Evolutionary conservation across 768 basidiomycete species (phyloP), one percentile per base, ranked within the genome.

Genomic region (Lactarius psammicola): DNA sequence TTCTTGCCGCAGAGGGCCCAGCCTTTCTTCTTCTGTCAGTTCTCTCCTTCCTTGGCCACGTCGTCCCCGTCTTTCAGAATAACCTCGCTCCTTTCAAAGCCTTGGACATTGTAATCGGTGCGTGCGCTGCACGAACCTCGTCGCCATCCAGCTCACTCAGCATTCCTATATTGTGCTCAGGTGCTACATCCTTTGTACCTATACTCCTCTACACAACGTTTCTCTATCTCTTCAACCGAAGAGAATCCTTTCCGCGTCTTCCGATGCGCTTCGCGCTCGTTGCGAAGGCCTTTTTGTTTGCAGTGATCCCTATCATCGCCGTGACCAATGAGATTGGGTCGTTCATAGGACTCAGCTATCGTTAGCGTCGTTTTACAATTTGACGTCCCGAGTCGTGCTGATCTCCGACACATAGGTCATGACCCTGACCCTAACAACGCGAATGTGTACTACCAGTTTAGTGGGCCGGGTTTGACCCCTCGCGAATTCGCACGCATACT

Each of bases 91-190:
- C 77, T 31, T 90, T 87, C 73, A 80, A 79, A 66, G 73, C 72
- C 20, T 71, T 91, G 51, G 86, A 92, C 75, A 80, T 82, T 57
- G 62, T 84, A 63, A 77, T 90, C 42, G 89, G 90, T 90, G 69
- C 38, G 86, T 76, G 34, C 30, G 13, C 11, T 6, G 17, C 9
- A 23, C 5, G 13, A 34, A 9, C 17, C 18, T 56, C 53, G 34
- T 30, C 15, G 15, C 17, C 34, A 23, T 38, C 34, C 4, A 11
- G 42, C 55, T 56, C 31, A 46, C 34, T 34, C 42, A 44, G 1
- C 38, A 54, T 46, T 18, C 59, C 42, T 11, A 13, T 28, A 9
- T 36, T 28, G 28, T 26, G 15, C 60, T 38, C 33, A 73, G 76
- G 89, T 78, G 79, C 81, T 51, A 72, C 80, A 51, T 90, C 91